Evolutionary conservation across 1,139 yeast species (phyloP), one percentile per base, ranked within the genome.

Genomic region (Hansenula lynferdii): DNA sequence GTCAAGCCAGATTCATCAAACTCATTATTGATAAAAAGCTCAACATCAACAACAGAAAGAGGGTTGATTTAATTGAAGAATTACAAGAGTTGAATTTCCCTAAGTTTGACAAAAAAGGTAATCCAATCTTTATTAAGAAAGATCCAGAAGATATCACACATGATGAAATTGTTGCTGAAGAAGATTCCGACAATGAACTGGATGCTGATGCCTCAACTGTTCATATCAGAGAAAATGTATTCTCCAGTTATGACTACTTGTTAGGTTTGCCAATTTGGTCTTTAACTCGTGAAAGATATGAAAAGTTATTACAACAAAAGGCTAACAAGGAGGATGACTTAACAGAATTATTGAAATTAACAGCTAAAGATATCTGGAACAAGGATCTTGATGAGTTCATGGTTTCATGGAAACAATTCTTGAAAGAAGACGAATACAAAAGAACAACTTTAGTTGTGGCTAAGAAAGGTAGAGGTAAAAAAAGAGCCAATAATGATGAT

Each of bases 201-300:
- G 57, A 55, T 40, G 58, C 54, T 10, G 61, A 57, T 15, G 57
- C 52, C 20, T 41, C 49, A 11, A 42, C 41, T 15, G 45, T 53
- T 12, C 64, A 64, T 41, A 55, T 62, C 7, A 63, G 65, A 22
- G 62, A 58, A 19, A 66, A 59, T 35, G 49, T 52, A n/a, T 70
- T 72, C 53, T 70, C 85, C 42, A 69, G 85, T 43, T 77, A 75
- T 59, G 95, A 85, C 54, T 85, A 85, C 50, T 67, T 85, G 46
- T 67, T 85, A 40, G 90, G 92, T 39, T 85, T 94, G 96, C 77
- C 90, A 28, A 80, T 94, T 51, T 89, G 97, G 95, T 83, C 96
- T 23, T 76, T 92, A 56, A 90, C 98, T 1, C 72, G 72, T 44
- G 99, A 94, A 64, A 74, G 95, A 50, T 92, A 89, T 56, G 92